phyloP scores from a whole-genome alignment of 202 grass and related monocot species.

The Zizania palustris region DNA sequence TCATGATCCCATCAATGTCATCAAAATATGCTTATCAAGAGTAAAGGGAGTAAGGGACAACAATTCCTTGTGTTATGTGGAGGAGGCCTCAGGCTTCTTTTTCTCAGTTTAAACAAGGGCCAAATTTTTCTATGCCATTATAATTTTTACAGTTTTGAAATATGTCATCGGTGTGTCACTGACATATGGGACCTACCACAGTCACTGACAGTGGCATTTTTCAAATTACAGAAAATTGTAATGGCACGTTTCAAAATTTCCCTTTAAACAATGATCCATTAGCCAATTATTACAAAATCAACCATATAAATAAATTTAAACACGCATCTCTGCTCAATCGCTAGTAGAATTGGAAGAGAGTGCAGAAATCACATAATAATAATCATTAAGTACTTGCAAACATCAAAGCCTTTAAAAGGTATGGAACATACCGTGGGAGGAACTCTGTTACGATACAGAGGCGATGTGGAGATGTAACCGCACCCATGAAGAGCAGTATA shows the following conservation, averaged over 20 bases:
- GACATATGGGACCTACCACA: too few species aligned
- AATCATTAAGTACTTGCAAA: conserved; percentile 28
- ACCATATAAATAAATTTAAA: conserved; percentile 26
- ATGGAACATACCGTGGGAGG: conserved; percentile 72
- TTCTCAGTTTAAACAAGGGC: too few species aligned
- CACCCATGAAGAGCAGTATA: conserved; percentile 98
- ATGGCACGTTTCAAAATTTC: too few species aligned
- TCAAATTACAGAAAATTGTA: too few species aligned
- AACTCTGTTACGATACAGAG: conserved; percentile 97
- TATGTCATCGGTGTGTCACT: too few species aligned
- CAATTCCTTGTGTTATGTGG: too few species aligned
- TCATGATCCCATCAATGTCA: not conserved
- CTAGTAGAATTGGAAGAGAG: conserved; percentile 9
- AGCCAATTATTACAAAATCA: not conserved
- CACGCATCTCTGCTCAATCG: conserved; percentile 13
- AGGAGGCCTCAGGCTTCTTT: too few species aligned
- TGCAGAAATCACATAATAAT: conserved; percentile 6
- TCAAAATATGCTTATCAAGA: conserved; percentile 17
- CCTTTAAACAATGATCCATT: too few species aligned
- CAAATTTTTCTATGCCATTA: too few species aligned
- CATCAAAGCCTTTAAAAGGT: conserved; percentile 18
- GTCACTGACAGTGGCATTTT: too few species aligned
- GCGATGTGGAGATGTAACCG: conserved; percentile 91
- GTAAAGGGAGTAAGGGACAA: too few species aligned
- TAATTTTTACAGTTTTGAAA: too few species aligned